Base-by-base conservation (phyloP, 1,139 yeast genomes). In the Yamadazyma epiphylla region DNA sequence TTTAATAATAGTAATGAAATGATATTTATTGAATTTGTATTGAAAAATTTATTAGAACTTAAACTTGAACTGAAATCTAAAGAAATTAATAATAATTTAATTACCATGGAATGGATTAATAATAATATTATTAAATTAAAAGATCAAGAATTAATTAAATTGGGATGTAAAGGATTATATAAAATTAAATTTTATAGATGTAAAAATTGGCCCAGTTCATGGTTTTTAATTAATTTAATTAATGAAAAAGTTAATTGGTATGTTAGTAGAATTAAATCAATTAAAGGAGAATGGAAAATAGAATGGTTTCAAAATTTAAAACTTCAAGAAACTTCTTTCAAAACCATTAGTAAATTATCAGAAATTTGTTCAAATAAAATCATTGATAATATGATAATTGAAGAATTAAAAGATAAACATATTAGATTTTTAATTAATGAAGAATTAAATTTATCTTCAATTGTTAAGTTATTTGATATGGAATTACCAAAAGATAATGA, bases 191-290 rank as follows among this genome's bases (percentile, higher is more conserved):
- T 77, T 33, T 81, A 74, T 48, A 65, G 84, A 14, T 62, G 83
- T 30, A 73, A 72, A 31, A 79, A 73, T 37, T 82, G 89, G 89
- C 87, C 88, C 1, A 59, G 76, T 2, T 74, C 79, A 33, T 82
- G 89, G 89, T 78, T 78, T 49, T 53, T 82, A 29, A 69, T 79
- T 4, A 62, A 59, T 28, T 56, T 69, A 30, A 54, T 70, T 3
- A 55, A 60, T 23, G 62, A 75, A 1, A 64, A 66, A 12, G 59
- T 77, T 5, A 64, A 68, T 33, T 73, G 85, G 64, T 81, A 79
- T 71, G 82, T 81, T 19, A 78, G 85, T 5, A 66, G 81, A 33
- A 70, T 80, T 27, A 70, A 68, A 40, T 72, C 83, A 1, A 55
- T 69, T 5, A 66, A 71, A 36, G 86, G 86, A 2, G 78, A 70